Evolutionary conservation across 2,329 filamentous ascomycete species (phyloP), one percentile per base, ranked within the genome.

Genomic region (Diaporthe citriasiana): DNA sequence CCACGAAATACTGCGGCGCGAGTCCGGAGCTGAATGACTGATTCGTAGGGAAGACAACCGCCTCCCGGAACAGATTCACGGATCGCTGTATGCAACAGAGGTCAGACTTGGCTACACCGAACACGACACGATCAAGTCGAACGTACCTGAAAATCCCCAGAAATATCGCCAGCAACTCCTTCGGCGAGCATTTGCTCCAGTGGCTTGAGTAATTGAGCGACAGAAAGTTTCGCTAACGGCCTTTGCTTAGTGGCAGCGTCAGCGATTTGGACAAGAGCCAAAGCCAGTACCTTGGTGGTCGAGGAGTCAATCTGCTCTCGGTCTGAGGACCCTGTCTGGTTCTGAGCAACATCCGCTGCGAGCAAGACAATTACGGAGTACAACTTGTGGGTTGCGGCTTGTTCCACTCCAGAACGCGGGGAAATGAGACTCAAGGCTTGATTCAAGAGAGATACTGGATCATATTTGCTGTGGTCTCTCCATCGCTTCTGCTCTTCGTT

Each of bases 401-500:
- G 68, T 13, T 77, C 76, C 13, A 73, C 50, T 7, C 70, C 50
- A 57, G 76, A 35, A 76, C 72, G 7, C 25, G 63, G 27, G 42
- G 57, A 17, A 65, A 38, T 50, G 27, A 63, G n/a, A 25, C 82
- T 80, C 19, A 87, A 72, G 3, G 82, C 79, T 51, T 72, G 59
- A 53, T 84, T 81, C 5, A 89, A 78, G 2, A 85, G 76, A 13
- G 81, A 75, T 12, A 83, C 77, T 5, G 85, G 78, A 27, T 82
- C 81, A 50, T 77, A 78, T 22, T 79, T 79, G 71, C 78, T 77
- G 59, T 77, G 50, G 51, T 78, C 70, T 50, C 82, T 81, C 81
- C 85, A 84, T 75, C 80, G 80, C 40, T 81, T 82, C 73, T 86
- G 84, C 15, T 82, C 78, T 27, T 82, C 78, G 66, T 85, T 82